Conservation (phyloP, 345 rosid genomes). For the Euphorbia pulcherrima region DNA sequence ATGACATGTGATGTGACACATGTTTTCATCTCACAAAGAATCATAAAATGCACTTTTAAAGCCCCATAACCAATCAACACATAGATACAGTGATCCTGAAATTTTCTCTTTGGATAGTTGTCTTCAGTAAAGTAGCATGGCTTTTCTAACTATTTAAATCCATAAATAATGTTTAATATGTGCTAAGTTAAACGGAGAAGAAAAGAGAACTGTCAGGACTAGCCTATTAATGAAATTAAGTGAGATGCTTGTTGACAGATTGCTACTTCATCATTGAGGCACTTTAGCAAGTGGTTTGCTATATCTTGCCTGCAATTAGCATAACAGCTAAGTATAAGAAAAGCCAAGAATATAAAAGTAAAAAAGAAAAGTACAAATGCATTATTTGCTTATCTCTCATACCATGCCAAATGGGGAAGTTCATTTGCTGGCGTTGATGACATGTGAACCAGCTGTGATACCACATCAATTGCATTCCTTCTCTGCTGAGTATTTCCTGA, state of each 20-base stretch:
- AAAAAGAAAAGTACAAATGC: conserved; percentile 19
- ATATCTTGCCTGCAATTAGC: conserved; percentile 59
- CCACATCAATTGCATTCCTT: conserved; percentile 72
- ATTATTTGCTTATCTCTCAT: conserved; percentile 16
- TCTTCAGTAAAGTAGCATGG: not conserved
- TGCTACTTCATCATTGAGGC: conserved; percentile 54
- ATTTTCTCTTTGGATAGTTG: not conserved
- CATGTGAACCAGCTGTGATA: conserved; percentile 52
- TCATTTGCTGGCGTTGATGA: conserved; percentile 36
- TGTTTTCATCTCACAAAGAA: not conserved
- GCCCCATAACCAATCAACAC: not conserved
- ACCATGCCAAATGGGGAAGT: conserved; percentile 59
- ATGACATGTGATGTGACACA: not conserved
- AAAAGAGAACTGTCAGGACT: conserved; percentile 23
- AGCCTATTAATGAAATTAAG: conserved; percentile 63
- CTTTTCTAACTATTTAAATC: not conserved
- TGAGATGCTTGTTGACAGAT: conserved; percentile 48
- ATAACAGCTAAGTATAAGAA: conserved; percentile 13
- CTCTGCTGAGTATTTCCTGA: conserved; percentile 57
- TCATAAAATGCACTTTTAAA: not conserved
- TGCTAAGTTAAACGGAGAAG: not conserved
- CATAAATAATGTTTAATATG: not conserved
- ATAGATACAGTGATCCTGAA: not conserved
- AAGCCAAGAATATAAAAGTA: conserved; percentile 14
- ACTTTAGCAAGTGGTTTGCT: conserved; percentile 48